Base-by-base conservation (phyloP, 495 filamentous ascomycete species). In the Hypoxylon lienhwacheense region DNA sequence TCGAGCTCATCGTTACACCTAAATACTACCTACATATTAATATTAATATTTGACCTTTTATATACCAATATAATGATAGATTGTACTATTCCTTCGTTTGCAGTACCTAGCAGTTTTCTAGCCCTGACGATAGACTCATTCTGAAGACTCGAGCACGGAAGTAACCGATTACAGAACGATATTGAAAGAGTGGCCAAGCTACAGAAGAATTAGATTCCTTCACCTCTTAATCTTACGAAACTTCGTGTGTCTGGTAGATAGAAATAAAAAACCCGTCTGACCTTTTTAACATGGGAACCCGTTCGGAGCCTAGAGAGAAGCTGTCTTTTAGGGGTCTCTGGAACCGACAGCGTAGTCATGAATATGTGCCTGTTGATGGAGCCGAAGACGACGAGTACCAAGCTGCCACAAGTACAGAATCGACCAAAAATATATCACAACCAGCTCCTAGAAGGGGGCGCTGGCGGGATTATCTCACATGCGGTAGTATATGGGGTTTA, bases 401-500 rank as follows among this genome's bases (percentile, higher is more conserved):
- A 31, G 5, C 46, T 5, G 7, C 47, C 44, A 37, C 34, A 41
- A 39, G 46, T 12, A 37, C 20, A 53, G 58, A 42, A 1, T 25
- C 40, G 1, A 7, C 20, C 1, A 31, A 44, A 8, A 44, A 19
- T 32, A 4, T 31, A 28, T 2, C 20, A 49, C 35, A 11, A 19
- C 35, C 12, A 20, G n/a, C 1, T 8, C 20, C 32, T 0, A 52
- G 34, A 48, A 48, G 20, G 32, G 34, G 35, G 5, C 31, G 44
- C 11, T 59, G 53, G 28, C 44, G 25, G 17, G 10, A 16, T n/a
- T 36, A 46, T 58, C 20, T 58, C 20, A 59, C 35, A 17, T 32
- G 37, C 19, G 34, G 53, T 36, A 63, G 53, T 25, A 48, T 65
- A 37, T 62, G 66, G 54, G 65, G 68, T 20, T 66, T 69, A 25